These are phyloP conservation scores for Nothomitra cinnamomea DNA, from an alignment of 2,329 filamentous ascomycete species.

Conservation along the genomic window DNA sequence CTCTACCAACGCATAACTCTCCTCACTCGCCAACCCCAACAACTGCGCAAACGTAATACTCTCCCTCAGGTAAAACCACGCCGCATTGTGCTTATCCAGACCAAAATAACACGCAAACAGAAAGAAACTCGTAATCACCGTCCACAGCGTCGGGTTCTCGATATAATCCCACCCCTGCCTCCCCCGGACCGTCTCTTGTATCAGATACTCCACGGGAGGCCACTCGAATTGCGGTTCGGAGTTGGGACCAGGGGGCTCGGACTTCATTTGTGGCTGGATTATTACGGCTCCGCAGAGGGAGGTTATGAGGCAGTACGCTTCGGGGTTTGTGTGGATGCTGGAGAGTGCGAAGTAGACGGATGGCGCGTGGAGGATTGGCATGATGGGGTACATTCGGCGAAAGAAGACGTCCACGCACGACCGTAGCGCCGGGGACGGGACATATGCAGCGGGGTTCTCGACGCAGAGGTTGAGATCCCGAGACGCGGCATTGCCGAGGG, in stretches of 20 bases:
- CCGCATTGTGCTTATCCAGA: conserved; percentile 55
- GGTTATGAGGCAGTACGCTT: conserved; percentile 46
- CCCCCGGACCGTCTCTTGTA: conserved; percentile 50
- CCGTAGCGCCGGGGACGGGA: conserved; percentile 37
- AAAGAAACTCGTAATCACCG: conserved; percentile 60
- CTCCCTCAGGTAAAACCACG: conserved; percentile 66
- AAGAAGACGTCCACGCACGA: conserved; percentile 54
- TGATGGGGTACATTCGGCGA: conserved; percentile 44
- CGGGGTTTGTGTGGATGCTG: conserved; percentile 14
- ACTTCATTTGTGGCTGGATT: conserved; percentile 48
- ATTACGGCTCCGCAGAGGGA: conserved; percentile 51
- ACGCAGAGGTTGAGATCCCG: not conserved
- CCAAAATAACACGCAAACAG: conserved; percentile 57
- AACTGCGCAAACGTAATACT: conserved; percentile 53
- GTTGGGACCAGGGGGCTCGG: conserved; percentile 9
- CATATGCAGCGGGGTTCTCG: not conserved
- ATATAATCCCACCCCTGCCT: conserved; percentile 45
- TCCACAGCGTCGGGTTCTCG: conserved; percentile 37
- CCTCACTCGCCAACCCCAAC: conserved; percentile 42
- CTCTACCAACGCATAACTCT: conserved; percentile 42
- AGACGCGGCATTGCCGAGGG: not conserved
- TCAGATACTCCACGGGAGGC: conserved; percentile 36
- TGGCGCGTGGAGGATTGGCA: conserved; percentile 43
- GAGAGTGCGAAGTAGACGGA: conserved; percentile 41
- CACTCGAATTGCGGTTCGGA: conserved; percentile 18